Conservation (phyloP, 345 rosid species). For the Luvunga scandens region DNA sequence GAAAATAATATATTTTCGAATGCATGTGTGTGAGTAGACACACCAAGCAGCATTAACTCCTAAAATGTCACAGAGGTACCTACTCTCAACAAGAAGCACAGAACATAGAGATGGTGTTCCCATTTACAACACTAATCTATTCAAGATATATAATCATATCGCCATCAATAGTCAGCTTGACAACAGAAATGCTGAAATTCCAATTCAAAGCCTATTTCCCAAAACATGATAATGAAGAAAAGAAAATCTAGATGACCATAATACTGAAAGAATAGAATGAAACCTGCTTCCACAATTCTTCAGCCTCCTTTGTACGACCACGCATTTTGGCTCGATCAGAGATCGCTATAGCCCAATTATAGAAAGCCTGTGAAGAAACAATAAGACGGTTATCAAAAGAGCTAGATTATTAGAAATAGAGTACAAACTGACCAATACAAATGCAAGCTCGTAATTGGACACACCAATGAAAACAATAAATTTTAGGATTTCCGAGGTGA, state of each 20-base stretch:
- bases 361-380: slow-evolving; percentile 73
- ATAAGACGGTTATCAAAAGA: slow-evolving; percentile 4
- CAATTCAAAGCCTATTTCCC: not conserved
- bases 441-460: not conserved
- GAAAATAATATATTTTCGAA: not conserved
- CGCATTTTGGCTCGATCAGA: slow-evolving; percentile 99
- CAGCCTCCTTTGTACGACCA: slow-evolving; percentile 99
- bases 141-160: not conserved
- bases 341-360: slow-evolving; percentile 99
- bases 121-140: not conserved
- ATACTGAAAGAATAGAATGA: slow-evolving; percentile 8
- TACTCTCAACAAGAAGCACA: not conserved
- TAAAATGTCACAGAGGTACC: not conserved
- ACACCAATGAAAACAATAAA: not conserved
- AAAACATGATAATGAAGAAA: not conserved
- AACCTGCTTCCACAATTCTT: slow-evolving; percentile 98
- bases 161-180: not conserved
- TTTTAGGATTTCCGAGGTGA: not conserved
- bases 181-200: not conserved
- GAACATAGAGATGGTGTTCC: not conserved
- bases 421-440: not conserved
- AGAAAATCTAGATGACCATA: not conserved
- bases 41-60: slow-evolving; percentile 1
- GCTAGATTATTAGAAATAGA: not conserved
- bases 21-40: not conserved